A percentile compares a stretch with the other conserved stretches of the same genome.
Conservation (phyloP, 1,284 basidiomycete species). For the Erythrobasidium hasegawianum region DNA sequence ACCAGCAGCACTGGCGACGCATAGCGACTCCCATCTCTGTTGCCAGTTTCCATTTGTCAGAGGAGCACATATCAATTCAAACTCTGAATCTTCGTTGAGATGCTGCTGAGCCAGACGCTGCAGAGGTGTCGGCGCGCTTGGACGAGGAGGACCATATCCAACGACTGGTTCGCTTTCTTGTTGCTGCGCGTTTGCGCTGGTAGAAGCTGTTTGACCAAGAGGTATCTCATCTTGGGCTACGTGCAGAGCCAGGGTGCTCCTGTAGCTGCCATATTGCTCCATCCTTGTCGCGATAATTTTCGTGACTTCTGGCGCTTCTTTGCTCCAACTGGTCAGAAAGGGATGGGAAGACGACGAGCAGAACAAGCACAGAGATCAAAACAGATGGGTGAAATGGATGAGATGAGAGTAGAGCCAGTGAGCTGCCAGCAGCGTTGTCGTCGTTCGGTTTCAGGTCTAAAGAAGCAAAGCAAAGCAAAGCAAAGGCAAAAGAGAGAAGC, state of each 20-base stretch:
- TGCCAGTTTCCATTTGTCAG: slow-evolving; percentile 83
- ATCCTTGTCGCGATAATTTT: neutral
- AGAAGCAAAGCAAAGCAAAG: too few species aligned
- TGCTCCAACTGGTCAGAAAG: too few species aligned
- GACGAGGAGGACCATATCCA: slow-evolving; percentile 43
- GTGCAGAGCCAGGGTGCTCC: slow-evolving; percentile 33
- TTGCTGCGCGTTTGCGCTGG: neutral
- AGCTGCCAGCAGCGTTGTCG: too few species aligned
- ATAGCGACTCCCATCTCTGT: slow-evolving; percentile 82
- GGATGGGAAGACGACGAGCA: too few species aligned
- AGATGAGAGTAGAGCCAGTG: too few species aligned
- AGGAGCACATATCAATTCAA: slow-evolving; percentile 67
- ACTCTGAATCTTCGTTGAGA: slow-evolving; percentile 49
- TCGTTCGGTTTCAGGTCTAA: too few species aligned
- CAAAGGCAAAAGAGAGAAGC: too few species aligned
- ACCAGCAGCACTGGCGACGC: slow-evolving; percentile 58
- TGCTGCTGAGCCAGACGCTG: slow-evolving; percentile 40
- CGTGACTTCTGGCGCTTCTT: neutral
- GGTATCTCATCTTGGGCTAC: slow-evolving; percentile 30
- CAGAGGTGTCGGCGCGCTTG: slow-evolving; percentile 41
- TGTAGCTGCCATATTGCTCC: slow-evolving; percentile 16
- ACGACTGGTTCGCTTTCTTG: slow-evolving; percentile 29
- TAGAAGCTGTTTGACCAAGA: neutral
- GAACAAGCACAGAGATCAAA: too few species aligned
- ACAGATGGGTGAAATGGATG: too few species aligned